Conservation (phyloP, 2,329 filamentous ascomycete species). For the Verticillium longisporum region DNA sequence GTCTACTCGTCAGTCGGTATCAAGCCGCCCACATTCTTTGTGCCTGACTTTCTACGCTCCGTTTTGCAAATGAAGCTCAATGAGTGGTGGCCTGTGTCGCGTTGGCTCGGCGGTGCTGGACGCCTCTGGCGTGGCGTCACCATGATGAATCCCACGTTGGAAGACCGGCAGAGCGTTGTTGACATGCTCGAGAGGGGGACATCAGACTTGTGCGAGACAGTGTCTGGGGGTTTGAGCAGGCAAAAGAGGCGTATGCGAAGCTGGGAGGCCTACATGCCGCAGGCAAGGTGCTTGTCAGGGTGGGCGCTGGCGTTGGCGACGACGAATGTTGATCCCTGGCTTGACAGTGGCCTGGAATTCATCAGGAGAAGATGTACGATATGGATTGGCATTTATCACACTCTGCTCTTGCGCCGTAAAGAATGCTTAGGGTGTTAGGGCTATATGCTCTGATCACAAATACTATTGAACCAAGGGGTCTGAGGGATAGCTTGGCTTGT, state of each 20-base stretch:
- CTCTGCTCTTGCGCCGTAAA: too few relatives aligned
- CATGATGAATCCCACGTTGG: conserved; percentile 25
- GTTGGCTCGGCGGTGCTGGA: conserved; percentile 28
- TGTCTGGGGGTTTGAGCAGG: conserved; percentile 23
- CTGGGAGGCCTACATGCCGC: conserved; percentile 24
- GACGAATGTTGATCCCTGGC: neutral
- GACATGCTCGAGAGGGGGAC: conserved; percentile 22
- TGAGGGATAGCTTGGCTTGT: too few relatives aligned
- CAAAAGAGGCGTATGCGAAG: conserved; percentile 25
- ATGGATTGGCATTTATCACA: too few relatives aligned
- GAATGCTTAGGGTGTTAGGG: too few relatives aligned
- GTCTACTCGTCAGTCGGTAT: conserved; percentile 35
- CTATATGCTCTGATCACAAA: too few relatives aligned
- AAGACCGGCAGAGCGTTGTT: conserved; percentile 23
- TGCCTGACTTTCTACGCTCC: conserved; percentile 21
- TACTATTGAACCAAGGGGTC: too few relatives aligned
- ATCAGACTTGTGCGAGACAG: conserved; percentile 18
- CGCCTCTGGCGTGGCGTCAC: conserved; percentile 24
- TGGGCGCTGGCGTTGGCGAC: conserved; percentile 11
- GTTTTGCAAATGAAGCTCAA: conserved; percentile 29
- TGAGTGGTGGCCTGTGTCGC: conserved; percentile 25
- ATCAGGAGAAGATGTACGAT: too few relatives aligned
- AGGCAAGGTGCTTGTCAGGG: conserved; percentile 31
- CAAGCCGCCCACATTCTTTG: conserved; percentile 24
- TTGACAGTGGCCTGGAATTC: too few relatives aligned